Conservation (phyloP, 306 rosid species). For the Ziziphus jujuba region DNA sequence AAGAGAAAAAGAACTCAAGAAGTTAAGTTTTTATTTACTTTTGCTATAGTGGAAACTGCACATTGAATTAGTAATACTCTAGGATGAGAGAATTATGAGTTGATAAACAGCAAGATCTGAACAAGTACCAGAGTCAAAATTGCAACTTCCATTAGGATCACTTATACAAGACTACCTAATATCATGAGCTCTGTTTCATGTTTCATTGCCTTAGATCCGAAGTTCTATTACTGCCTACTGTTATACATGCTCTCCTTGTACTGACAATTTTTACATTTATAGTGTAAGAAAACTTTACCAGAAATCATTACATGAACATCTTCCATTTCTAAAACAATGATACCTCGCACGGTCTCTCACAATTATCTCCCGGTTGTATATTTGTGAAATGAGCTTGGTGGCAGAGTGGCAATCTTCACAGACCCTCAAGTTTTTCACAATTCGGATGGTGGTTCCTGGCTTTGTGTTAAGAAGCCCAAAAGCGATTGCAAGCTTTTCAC, state of each 20-base stretch:
- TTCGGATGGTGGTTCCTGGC: conserved; percentile 50
- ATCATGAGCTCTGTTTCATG: neutral
- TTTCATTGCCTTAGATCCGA: neutral
- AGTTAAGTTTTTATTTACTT: too few relatives aligned
- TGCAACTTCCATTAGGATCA: neutral
- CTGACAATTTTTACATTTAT: conserved; percentile 1
- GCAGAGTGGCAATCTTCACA: conserved; percentile 66
- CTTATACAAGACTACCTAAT: neutral
- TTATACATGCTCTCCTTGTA: too few relatives aligned
- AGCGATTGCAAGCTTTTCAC: conserved; percentile 69
- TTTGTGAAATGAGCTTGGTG: conserved; percentile 49
- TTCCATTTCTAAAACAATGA: conserved; percentile 54
- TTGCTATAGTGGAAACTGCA: too few relatives aligned
- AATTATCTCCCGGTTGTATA: conserved; percentile 41
- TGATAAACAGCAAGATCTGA: neutral
- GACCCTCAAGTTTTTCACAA: conserved; percentile 60
- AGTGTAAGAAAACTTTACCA: conserved; percentile 41
- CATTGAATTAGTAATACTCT: too few relatives aligned
- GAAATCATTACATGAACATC: conserved; percentile 59
- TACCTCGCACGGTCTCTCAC: conserved; percentile 60
- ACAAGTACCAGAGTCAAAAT: too few relatives aligned
- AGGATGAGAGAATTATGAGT: too few relatives aligned
- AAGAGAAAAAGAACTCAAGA: too few relatives aligned
- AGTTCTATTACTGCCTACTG: neutral
- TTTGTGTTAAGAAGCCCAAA: conserved; percentile 47